Percentiles rank a stretch among this genome's conserved stretches.
phyloP scores from a whole-genome alignment of 208 protist species.

The Entamoeba invadens region DNA sequence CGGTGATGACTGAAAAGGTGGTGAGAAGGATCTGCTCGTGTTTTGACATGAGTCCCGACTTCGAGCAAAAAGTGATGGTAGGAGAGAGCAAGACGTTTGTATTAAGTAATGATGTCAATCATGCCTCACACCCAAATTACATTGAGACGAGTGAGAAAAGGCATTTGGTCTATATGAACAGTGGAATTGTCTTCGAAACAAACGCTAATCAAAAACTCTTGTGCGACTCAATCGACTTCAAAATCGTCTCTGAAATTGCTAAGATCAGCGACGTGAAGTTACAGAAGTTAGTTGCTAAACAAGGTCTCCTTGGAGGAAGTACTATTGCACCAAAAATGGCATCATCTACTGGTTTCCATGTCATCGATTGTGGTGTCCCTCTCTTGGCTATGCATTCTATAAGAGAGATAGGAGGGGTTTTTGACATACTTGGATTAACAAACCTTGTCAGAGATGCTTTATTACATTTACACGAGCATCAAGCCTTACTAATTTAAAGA shows the following conservation, averaged over 20 bases:
- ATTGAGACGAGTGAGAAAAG: neutral
- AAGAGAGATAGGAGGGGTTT: neutral
- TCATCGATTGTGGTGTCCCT: neutral
- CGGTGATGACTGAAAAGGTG: neutral
- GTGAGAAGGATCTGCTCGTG: neutral
- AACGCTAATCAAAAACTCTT: neutral
- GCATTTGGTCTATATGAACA: neutral
- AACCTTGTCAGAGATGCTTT: neutral
- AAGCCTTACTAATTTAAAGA: neutral
- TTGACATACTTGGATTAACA: neutral
- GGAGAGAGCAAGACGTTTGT: neutral
- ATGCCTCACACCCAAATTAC: constrained; percentile 2
- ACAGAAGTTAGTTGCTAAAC: neutral
- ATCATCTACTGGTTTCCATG: neutral
- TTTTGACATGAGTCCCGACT: neutral
- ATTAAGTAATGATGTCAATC: neutral
- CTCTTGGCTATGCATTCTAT: neutral
- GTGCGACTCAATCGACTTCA: neutral
- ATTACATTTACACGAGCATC: neutral
- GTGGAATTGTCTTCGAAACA: neutral
- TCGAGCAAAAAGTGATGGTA: neutral
- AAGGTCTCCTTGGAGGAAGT: neutral
- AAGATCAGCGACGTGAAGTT: neutral
- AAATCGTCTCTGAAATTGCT: neutral
- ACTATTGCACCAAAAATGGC: neutral